phyloP scores from a whole-genome alignment of 2,329 filamentous ascomycete species.

The Harringtonia aguacate region DNA sequence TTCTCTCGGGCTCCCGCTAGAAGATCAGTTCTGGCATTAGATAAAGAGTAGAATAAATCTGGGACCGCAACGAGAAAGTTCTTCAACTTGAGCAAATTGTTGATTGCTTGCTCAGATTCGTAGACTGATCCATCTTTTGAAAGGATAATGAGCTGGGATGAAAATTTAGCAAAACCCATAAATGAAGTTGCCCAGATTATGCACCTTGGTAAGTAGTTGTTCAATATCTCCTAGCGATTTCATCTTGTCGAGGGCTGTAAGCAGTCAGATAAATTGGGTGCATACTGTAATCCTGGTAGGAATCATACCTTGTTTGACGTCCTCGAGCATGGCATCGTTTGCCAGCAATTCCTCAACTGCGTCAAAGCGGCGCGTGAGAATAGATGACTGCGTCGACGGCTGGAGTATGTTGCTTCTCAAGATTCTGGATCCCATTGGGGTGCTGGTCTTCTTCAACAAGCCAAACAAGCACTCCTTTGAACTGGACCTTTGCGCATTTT shows the following conservation, averaged over 20 bases:
- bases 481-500: slow-evolving; percentile 68
- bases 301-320: slow-evolving; percentile 51
- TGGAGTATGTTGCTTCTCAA: slow-evolving; percentile 81
- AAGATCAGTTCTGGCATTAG: slow-evolving; percentile 52
- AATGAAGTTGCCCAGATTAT: fast-evolving
- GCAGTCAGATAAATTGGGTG: background rate
- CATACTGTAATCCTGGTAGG: background rate
- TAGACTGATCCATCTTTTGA: slow-evolving; percentile 54
- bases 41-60: slow-evolving; percentile 57
- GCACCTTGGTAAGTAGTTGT: slow-evolving; percentile 62
- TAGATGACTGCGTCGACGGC: slow-evolving; percentile 60
- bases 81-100: slow-evolving; percentile 79
- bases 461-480: slow-evolving; percentile 79
- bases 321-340: slow-evolving; percentile 77
- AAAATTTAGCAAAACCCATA: background rate
- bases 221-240: slow-evolving; percentile 72
- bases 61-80: slow-evolving; percentile 60
- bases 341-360: slow-evolving; percentile 72
- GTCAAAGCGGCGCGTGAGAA: slow-evolving; percentile 64
- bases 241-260: slow-evolving; percentile 10
- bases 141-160: slow-evolving; percentile 58
- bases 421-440: slow-evolving; percentile 79
- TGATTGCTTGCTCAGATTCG: slow-evolving; percentile 70
- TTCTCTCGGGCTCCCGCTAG: slow-evolving; percentile 57
- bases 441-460: slow-evolving; percentile 72